Percentiles rank a stretch among this genome's conserved stretches.
phyloP scores from a whole-genome alignment of 495 filamentous ascomycete species.

The Lophiostoma macrostomum region DNA sequence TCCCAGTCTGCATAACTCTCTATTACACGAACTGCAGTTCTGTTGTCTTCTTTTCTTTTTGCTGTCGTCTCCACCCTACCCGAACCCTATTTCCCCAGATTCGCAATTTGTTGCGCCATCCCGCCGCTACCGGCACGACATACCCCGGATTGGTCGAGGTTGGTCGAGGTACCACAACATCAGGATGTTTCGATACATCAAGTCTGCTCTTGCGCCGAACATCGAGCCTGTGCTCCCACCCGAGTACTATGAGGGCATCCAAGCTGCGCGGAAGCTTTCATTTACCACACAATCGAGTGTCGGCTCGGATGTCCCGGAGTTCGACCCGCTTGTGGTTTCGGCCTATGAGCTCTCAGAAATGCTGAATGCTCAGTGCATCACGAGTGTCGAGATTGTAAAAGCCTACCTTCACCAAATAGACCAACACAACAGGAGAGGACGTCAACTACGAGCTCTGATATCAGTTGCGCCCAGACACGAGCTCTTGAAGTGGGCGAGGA shows the following conservation, averaged over 20 bases:
- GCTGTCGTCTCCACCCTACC: not conserved
- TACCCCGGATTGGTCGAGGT: no score
- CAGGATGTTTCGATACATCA: constrained; percentile 23
- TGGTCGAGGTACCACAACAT: no score
- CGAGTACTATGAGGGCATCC: constrained; percentile 8
- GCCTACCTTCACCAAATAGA: constrained; percentile 53
- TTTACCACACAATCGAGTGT: constrained; percentile 19
- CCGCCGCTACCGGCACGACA: not conserved
- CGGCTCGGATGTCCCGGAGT: constrained; percentile 15
- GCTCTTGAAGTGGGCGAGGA: constrained; percentile 36
- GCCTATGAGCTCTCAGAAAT: constrained; percentile 45
- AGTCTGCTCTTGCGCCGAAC: constrained; percentile 16
- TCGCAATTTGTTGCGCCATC: constrained; percentile 2
- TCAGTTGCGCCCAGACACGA: constrained; percentile 38
- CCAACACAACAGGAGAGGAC: constrained; percentile 42
- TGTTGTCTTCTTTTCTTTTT: not conserved
- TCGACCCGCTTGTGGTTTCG: constrained; percentile 44
- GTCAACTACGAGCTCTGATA: constrained; percentile 44
- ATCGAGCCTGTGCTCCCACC: constrained; percentile 28
- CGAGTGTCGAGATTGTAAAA: constrained; percentile 48
- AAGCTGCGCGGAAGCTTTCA: constrained; percentile 19
- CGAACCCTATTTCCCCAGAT: constrained; percentile 2
- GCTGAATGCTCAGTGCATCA: constrained; percentile 42
- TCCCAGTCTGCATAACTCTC: not conserved
- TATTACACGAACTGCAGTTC: not conserved